phyloP scores from a whole-genome alignment of 2,329 filamentous ascomycete genomes.

The Plectosphaerella plurivora region DNA sequence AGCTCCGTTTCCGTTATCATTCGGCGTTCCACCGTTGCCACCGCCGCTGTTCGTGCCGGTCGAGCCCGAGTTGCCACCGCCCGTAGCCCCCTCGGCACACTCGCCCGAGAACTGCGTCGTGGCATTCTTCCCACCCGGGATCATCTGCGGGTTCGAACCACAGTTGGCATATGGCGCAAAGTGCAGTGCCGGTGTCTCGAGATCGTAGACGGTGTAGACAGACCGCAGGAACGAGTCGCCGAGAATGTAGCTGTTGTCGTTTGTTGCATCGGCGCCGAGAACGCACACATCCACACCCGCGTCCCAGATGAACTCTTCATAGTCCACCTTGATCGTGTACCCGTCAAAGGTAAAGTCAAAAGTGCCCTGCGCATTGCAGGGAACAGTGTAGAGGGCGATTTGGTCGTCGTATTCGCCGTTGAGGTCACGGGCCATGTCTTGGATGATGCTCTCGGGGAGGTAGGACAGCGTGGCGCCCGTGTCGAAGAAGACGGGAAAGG shows the following conservation, averaged over 20 bases:
- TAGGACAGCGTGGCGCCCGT: slow-evolving; percentile 65
- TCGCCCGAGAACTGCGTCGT: slow-evolving; percentile 15
- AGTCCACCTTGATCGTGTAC: slow-evolving; percentile 35
- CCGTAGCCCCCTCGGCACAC: slow-evolving; percentile 4
- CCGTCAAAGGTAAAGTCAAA: slow-evolving; percentile 46
- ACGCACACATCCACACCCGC: slow-evolving; percentile 29
- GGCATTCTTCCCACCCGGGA: slow-evolving; percentile 15
- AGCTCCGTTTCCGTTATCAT: too few relatives aligned
- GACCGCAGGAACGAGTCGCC: slow-evolving; percentile 41
- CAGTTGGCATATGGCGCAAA: slow-evolving; percentile 19
- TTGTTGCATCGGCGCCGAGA: slow-evolving; percentile 41
- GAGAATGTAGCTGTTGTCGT: slow-evolving; percentile 25
- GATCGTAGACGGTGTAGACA: slow-evolving; percentile 33
- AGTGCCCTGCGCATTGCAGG: slow-evolving; percentile 35
- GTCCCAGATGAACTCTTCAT: slow-evolving; percentile 42
- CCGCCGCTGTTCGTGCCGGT: too few relatives aligned
- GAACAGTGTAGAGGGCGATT: slow-evolving; percentile 43
- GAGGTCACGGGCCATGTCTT: slow-evolving; percentile 36
- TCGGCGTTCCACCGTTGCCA: too few relatives aligned
- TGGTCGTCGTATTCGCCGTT: slow-evolving; percentile 36
- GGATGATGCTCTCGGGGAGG: slow-evolving; percentile 53
- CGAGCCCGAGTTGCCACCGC: too few relatives aligned
- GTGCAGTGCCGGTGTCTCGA: slow-evolving; percentile 18
- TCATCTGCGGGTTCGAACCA: slow-evolving; percentile 16
- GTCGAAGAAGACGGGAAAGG: slow-evolving; percentile 52